Evolutionary conservation across 257 asterid species (phyloP).

Genomic region (Rhazya stricta): DNA sequence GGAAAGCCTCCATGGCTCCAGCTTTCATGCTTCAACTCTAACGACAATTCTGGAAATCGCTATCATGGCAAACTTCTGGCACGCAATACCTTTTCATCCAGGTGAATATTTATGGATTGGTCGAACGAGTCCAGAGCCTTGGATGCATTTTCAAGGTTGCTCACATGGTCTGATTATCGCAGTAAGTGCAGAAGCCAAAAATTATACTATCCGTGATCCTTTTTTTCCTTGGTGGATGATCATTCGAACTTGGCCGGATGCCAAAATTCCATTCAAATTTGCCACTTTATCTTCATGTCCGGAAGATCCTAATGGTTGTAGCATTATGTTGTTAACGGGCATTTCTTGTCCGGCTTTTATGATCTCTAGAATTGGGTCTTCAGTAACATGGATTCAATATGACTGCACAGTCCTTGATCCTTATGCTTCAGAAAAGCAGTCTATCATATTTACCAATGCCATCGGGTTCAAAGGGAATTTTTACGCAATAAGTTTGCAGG

Average conservation of each 20-base stretch:
- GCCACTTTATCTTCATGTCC: conserved; percentile 18
- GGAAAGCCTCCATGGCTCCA: conserved; percentile 19
- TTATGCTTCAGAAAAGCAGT: conserved; percentile 13
- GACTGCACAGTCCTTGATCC: conserved; percentile 28
- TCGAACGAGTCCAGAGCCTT: conserved; percentile 3
- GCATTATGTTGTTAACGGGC: conserved; percentile 9
- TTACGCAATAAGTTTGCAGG: conserved; percentile 34
- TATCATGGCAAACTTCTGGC: conserved; percentile 2
- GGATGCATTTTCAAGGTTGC: conserved; percentile 13
- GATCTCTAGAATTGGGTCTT: not conserved
- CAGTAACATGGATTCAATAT: conserved; percentile 13
- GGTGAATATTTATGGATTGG: not conserved
- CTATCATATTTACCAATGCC: conserved; percentile 28
- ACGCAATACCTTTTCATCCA: conserved; percentile 8
- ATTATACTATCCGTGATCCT: not conserved
- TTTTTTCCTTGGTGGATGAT: too few relatives aligned
- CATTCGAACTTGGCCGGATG: conserved; percentile 17
- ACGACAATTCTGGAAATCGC: not conserved
- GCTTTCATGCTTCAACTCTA: conserved; percentile 14
- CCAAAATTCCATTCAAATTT: conserved; percentile 19
- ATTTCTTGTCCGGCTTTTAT: conserved; percentile 21
- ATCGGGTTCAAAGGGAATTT: conserved; percentile 26
- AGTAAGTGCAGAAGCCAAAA: not conserved
- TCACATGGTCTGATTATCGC: conserved; percentile 2
- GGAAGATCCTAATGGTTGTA: not conserved